Evolutionary conservation across 1,139 yeast species (phyloP), one percentile per base, ranked within the genome.

Genomic region (Protomyces gravidus): DNA sequence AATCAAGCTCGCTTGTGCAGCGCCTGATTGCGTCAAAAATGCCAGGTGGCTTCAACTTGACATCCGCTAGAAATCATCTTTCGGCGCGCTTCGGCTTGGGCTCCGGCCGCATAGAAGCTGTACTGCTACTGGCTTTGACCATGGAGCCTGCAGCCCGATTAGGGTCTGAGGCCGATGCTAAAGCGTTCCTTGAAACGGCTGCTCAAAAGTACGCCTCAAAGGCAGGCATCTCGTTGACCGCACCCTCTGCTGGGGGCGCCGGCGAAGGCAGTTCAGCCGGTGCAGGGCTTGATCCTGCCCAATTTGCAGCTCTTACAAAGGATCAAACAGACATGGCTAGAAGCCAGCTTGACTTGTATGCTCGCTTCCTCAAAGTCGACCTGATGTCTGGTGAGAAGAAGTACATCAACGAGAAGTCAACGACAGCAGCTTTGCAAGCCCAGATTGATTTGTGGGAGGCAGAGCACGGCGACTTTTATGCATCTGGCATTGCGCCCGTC

Each of bases 31-130:
- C 97, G 17, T 86, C 97, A 40, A 92, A 92, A 78, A 92, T 92
- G 97, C 97, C 98, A 62, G 98, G 98, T 80, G 98, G 98, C 30
- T 92, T 90, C 76, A 86, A 95, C 62, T 85, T 89, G 68, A 86
- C 97, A 64, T 76, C 80, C 65, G 95, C 96, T 58, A 86, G 97
- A 79, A 89, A 89, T 73, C 87, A 92, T 75, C 81, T 92, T 72
- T 90, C 86, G 75, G 73, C 90, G 47, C 83, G 92, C 73, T 92
- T 85, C 85, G 98, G 98, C 65, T 80, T 92, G 69, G 95, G 87
- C 65, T 65, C 86, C 51, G 97, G 97, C 67, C 86, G 98, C 78
- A 97, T 90, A 77, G 97, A 92, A 72, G 80, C 95, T 57, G 89
- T 85, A 52, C 79, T 92, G 70, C 79, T 92, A 69, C 71, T 84